Base-by-base conservation (phyloP, 805 yeast genomes). In the Sugiyamaella valdiviana region DNA sequence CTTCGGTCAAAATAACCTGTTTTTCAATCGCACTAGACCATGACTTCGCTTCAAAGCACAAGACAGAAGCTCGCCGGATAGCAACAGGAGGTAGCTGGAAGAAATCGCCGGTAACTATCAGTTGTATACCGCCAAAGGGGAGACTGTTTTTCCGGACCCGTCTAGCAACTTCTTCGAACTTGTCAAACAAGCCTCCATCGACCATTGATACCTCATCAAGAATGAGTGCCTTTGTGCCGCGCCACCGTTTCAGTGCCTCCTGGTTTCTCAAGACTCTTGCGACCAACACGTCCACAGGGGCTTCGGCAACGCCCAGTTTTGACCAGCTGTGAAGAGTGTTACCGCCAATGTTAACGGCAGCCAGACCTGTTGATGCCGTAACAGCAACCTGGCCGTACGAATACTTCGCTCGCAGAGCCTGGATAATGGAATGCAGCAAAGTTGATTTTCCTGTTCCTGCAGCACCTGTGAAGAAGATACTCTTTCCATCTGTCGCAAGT, bases 381-480 rank as follows among this genome's bases (percentile, higher is more conserved):
- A 89, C 79, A 0, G 96, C 49, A 54, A 57, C 22, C 67, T 71
- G 66, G 15, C 70, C 69, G 1, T 71, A 70, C 9, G 57, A 50
- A 1, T 73, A 67, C 1, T 55, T 51, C 29, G 62, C 63, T 22
- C 49, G 44, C 36, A 87, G 66, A n/a, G 70, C 67, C 15, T 66
- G 60, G 12, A 91, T 85, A 19, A 93, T 68, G 36, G 78, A 78
- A 46, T 77, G 74, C 47, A 91, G 69, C 17, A 93, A 69, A 6
- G 88, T 80, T 2, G 99, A 91, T 63, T 93, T 93, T 61, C 99
- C 99, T 0, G 99, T 93, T 59, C 99, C 99, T 0, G 99, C 99
- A 24, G 97, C 87, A 48, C 99, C 99, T 0, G 99, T 91, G 64
- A 85, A 93, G 62, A 93, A 93, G 10, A 93, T 68, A 50, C 82